These are phyloP conservation scores for Auricularia heimuer DNA, from an alignment of 768 basidiomycete genomes.

Conservation along the genomic window DNA sequence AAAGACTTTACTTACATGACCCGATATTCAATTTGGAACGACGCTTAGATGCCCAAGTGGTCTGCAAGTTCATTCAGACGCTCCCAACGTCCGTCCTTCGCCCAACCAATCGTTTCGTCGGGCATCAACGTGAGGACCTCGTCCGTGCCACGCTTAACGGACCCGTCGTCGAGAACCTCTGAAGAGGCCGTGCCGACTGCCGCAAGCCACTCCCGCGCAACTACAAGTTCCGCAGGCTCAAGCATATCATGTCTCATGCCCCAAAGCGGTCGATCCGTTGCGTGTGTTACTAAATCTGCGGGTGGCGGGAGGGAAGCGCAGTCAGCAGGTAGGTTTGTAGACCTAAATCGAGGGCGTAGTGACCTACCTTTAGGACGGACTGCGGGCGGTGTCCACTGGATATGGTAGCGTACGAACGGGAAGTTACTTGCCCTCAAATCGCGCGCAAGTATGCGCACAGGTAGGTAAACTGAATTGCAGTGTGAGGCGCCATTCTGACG, in stretches of 20 bases:
- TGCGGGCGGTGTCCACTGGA: constrained; percentile 61
- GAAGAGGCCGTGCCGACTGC: constrained; percentile 29
- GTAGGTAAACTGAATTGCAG: constrained; percentile 43
- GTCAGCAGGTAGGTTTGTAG: no score
- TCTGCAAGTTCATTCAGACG: constrained; percentile 23
- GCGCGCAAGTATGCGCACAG: constrained; percentile 48
- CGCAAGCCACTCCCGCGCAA: constrained; percentile 49
- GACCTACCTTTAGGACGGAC: constrained; percentile 41
- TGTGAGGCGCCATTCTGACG: constrained; percentile 9
- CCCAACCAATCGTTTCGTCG: constrained; percentile 47
- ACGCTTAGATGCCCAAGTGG: neutral
- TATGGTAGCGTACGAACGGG: constrained; percentile 58
- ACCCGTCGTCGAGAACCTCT: constrained; percentile 13
- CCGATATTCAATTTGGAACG: neutral
- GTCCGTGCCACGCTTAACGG: constrained; percentile 20
- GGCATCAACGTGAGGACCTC: constrained; percentile 40
- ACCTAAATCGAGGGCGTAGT: neutral
- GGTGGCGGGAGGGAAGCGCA: no score
- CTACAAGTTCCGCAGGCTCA: constrained; percentile 30
- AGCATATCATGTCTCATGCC: constrained; percentile 45
- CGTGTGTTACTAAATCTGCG: constrained; percentile 63
- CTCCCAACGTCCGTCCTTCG: constrained; percentile 44
- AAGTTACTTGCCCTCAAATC: constrained; percentile 48
- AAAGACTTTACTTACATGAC: no score
- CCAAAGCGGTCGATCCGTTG: constrained; percentile 54